These are phyloP conservation scores for Mycotypha africana DNA, from an alignment of 371 early-diverging fungal genomes.

Conservation along the genomic window DNA sequence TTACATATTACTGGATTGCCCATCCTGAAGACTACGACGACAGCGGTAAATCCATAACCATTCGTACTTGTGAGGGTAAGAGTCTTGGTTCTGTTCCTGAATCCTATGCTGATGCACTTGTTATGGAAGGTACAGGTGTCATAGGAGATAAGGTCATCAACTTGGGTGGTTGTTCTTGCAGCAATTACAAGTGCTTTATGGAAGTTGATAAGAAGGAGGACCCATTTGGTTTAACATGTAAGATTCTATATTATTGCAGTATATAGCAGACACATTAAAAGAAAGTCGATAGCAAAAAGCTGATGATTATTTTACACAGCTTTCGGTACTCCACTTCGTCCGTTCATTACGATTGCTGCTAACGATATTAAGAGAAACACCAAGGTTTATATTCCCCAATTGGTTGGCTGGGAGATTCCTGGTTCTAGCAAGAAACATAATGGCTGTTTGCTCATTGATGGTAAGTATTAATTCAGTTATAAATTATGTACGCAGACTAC, in stretches of 20 bases:
- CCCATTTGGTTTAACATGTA: conserved; percentile 44
- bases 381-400: conserved; percentile 42
- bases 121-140: conserved; percentile 49
- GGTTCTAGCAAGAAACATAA: conserved; percentile 40
- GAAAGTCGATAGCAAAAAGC: too few relatives aligned
- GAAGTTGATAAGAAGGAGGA: conserved; percentile 32
- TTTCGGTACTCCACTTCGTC: conserved; percentile 39
- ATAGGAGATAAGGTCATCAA: conserved; percentile 38
- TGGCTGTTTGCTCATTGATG: conserved; percentile 46
- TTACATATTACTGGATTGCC: conserved; percentile 53
- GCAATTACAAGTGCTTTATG: conserved; percentile 41
- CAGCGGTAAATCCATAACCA: conserved; percentile 22
- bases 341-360: conserved; percentile 38
- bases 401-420: conserved; percentile 42
- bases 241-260: background rate
- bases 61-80: conserved; percentile 41
- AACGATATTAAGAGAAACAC: conserved; percentile 41
- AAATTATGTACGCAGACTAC: background rate
- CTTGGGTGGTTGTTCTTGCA: conserved; percentile 44
- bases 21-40: conserved; percentile 25
- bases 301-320: conserved; percentile 18
- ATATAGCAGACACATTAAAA: too few relatives aligned
- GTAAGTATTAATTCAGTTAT: conserved; percentile 8
- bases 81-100: conserved; percentile 34
- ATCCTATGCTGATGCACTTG: conserved; percentile 41